Evolutionary conservation across 305 asterid genomes (phyloP).

Genomic region (Fraxinus paxiana): DNA sequence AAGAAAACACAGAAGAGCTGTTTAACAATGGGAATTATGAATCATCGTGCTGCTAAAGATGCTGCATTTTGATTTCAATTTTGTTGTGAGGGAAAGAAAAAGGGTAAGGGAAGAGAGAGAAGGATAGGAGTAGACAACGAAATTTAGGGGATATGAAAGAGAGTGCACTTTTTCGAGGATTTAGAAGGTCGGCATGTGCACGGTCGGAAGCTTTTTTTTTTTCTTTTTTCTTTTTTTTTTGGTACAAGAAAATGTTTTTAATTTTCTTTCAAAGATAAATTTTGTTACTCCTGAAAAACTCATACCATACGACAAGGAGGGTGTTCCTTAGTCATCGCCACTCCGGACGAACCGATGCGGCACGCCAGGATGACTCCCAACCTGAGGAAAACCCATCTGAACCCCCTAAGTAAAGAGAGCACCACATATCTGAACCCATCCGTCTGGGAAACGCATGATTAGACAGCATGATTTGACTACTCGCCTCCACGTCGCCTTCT

Average conservation of each 20-base stretch:
- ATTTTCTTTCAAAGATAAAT: neutral
- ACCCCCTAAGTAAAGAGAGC: too few species aligned
- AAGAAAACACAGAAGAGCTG: conserved; percentile 1
- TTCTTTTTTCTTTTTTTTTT: too few species aligned
- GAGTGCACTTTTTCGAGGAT: neutral
- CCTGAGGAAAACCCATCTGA: too few species aligned
- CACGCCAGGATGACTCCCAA: too few species aligned
- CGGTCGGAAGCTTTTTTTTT: neutral
- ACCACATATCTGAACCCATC: too few species aligned
- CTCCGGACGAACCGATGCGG: too few species aligned
- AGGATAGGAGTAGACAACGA: neutral
- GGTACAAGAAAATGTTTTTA: neutral
- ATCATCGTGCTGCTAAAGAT: conserved; percentile 1
- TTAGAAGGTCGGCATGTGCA: neutral
- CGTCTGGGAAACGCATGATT: too few species aligned
- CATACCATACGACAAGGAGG: too few species aligned
- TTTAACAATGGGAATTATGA: conserved; percentile 19
- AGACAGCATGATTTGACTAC: too few species aligned
- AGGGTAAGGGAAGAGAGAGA: neutral
- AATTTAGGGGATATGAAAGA: neutral
- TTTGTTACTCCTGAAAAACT: too few species aligned
- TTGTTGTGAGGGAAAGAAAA: neutral
- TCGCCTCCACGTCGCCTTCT: too few species aligned
- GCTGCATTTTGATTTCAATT: conserved; percentile 6
- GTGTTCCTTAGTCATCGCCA: too few species aligned